Percentiles rank a stretch among this genome's conserved stretches.
Evolutionary conservation across 2,329 filamentous ascomycete genomes (phyloP).

Genomic region (Trichophyton simii): DNA sequence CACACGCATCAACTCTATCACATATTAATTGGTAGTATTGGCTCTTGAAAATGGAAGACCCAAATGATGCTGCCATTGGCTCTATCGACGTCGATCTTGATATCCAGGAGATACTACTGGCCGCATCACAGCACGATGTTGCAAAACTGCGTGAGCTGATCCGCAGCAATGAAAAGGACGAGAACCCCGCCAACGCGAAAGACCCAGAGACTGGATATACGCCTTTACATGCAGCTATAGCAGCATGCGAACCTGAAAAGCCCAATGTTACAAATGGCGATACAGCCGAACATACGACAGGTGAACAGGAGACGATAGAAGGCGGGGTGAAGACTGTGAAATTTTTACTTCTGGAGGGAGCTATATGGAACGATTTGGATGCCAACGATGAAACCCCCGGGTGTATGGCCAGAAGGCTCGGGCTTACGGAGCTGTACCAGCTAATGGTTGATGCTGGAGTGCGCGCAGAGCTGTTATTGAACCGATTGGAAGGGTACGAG

Average conservation of each 20-base stretch:
- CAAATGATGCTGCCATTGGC: not conserved
- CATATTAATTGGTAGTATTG: not conserved
- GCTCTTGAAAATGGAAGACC: conserved; percentile 1
- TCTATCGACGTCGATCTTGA: conserved; percentile 25
- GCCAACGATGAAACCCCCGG: conserved; percentile 78
- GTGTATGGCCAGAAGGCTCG: conserved; percentile 62
- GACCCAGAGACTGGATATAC: conserved; percentile 77
- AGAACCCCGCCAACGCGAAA: conserved; percentile 58
- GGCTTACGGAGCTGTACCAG: conserved; percentile 59
- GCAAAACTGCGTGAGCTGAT: conserved; percentile 57
- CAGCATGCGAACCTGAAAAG: conserved; percentile 47
- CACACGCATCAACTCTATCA: not conserved
- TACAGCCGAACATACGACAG: conserved; percentile 11
- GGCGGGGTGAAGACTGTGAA: conserved; percentile 56
- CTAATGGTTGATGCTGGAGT: conserved; percentile 82
- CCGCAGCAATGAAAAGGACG: conserved; percentile 34
- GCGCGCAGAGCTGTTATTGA: conserved; percentile 75
- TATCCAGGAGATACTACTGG: conserved; percentile 51
- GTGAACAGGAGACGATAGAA: conserved; percentile 34
- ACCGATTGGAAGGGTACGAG: conserved; percentile 70
- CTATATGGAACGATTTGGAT: conserved; percentile 96
- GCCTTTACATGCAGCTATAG: conserved; percentile 79
- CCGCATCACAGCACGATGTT: conserved; percentile 55
- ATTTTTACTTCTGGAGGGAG: conserved; percentile 72
- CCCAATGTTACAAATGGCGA: conserved; percentile 18